Base-by-base conservation (phyloP, 2,329 filamentous ascomycete genomes). In the Cryphonectria parasitica region DNA sequence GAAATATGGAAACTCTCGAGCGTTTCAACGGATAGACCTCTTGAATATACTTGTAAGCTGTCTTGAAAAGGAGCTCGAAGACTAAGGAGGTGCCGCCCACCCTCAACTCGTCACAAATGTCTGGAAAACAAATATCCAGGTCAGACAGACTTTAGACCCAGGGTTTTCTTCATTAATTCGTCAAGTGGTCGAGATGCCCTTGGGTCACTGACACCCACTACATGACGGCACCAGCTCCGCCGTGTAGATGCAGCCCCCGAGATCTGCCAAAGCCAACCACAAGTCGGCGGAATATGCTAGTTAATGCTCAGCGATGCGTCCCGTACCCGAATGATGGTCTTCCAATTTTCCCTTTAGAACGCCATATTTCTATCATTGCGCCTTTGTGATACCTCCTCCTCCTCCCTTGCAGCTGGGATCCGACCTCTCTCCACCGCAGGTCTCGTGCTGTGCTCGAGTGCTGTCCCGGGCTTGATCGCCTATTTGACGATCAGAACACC, bases 401-500 rank as follows among this genome's bases (percentile, higher is more conserved):
- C 22, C 45, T 22, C 7, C 22, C 60, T 41, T 64, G 22, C 58
- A 36, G 19, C 58, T 19, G 45, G 45, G 22, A 19, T 5, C 25
- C 54, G 17, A 28, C 6, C 34, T 17, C 31, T 61, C 34, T n/a
- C 58, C 58, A 34, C 13, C n/a, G n/a, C 61, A 64, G 25, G 22
- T 43, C 45, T 25, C 13, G n/a, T 31, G 13, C n/a, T 41, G 11
- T 4, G 11, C 10, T 25, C 4, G 61, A n/a, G 13, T 15, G 7
- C 7, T 25, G 36, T 45, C 22, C 22, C 6, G n/a, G 25, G n/a
- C 36, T 19, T 39, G 61, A 43, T n/a, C n/a, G 31, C 43, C 74
- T 82, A 90, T 75, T 88, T 87, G 41, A 97, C 89, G 76, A 97
- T 90, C 75, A 99, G 83, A 63, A 93, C 95, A n/a, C 95, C 94